phyloP scores from a whole-genome alignment of 495 filamentous ascomycete genomes.

The Neurospora tetrasperma region DNA sequence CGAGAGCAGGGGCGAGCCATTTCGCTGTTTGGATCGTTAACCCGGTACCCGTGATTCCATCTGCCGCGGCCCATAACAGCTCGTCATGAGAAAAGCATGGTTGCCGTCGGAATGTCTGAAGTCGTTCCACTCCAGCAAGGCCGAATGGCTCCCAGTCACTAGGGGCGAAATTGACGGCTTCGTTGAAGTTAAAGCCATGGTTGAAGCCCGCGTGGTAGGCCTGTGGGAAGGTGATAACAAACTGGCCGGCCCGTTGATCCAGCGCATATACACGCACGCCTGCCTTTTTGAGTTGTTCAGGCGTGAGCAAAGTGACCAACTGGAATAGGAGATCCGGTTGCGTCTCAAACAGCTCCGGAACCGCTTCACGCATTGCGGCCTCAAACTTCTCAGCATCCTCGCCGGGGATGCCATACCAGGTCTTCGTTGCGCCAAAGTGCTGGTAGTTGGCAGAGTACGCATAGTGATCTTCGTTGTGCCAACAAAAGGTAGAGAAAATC shows the following conservation, averaged over 20 bases:
- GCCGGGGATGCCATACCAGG: slow-evolving; percentile 96
- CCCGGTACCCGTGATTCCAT: slow-evolving; percentile 54
- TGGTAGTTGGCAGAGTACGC: slow-evolving; percentile 98
- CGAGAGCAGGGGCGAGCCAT: slow-evolving; percentile 82
- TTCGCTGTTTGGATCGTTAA: slow-evolving; percentile 86
- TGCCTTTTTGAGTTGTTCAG: slow-evolving; percentile 88
- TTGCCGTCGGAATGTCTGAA: slow-evolving; percentile 80
- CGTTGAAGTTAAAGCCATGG: slow-evolving; percentile 97
- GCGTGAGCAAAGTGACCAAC: slow-evolving; percentile 85
- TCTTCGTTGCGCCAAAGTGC: slow-evolving; percentile 97
- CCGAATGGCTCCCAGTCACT: slow-evolving; percentile 95
- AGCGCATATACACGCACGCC: slow-evolving; percentile 87
- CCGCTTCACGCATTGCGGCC: slow-evolving; percentile 85
- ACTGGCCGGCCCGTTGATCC: slow-evolving; percentile 90
- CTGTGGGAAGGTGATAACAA: slow-evolving; percentile 90
- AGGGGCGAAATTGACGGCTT: slow-evolving; percentile 97
- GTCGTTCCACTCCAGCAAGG: slow-evolving; percentile 71
- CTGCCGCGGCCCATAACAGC: slow-evolving; percentile 74
- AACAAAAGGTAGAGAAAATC: slow-evolving; percentile 99
- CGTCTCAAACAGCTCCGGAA: slow-evolving; percentile 92
- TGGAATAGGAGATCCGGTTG: slow-evolving; percentile 97
- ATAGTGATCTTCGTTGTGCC: slow-evolving; percentile 98
- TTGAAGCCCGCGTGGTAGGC: slow-evolving; percentile 93
- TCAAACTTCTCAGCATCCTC: slow-evolving; percentile 92
- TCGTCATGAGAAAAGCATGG: slow-evolving; percentile 98